Percentiles rank a stretch among this genome's conserved stretches.
Evolutionary conservation across 2,329 filamentous ascomycete species (phyloP).

Genomic region (Claviceps capensis): DNA sequence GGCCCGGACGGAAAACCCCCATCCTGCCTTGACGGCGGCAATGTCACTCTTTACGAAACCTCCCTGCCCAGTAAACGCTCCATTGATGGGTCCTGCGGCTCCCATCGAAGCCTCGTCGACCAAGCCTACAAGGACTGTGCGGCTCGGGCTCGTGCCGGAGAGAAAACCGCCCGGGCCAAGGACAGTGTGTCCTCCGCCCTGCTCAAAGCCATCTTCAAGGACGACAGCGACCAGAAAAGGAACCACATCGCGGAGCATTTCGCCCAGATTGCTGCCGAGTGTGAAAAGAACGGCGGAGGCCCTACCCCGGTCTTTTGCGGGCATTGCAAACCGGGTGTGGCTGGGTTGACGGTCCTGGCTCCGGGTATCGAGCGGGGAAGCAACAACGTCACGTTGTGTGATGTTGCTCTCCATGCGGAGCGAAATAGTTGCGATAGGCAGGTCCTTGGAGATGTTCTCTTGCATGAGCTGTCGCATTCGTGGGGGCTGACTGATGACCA

Average conservation of each 20-base stretch:
- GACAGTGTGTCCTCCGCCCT: not conserved
- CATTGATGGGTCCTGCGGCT: not conserved
- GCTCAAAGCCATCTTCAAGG: not conserved
- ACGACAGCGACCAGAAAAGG: not conserved
- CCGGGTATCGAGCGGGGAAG: too few relatives aligned
- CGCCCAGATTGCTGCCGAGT: not conserved
- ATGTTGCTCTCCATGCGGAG: too few relatives aligned
- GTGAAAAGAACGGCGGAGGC: not conserved
- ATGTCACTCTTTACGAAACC: not conserved
- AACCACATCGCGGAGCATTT: not conserved
- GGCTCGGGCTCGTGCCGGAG: not conserved
- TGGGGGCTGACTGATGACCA: not conserved
- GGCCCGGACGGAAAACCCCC: not conserved
- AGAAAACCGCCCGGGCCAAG: not conserved
- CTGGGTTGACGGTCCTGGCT: too few relatives aligned
- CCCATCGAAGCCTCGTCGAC: not conserved
- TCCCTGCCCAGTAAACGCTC: not conserved
- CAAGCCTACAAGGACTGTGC: not conserved
- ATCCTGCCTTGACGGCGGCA: not conserved
- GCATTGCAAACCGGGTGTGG: too few relatives aligned
- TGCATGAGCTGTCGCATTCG: not conserved
- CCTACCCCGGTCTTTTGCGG: not conserved
- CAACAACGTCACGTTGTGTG: too few relatives aligned
- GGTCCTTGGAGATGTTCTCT: not conserved
- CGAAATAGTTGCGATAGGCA: not conserved